Conservation (phyloP, 192 early-diverging fungal genomes). For the Paraglomus occultum region DNA sequence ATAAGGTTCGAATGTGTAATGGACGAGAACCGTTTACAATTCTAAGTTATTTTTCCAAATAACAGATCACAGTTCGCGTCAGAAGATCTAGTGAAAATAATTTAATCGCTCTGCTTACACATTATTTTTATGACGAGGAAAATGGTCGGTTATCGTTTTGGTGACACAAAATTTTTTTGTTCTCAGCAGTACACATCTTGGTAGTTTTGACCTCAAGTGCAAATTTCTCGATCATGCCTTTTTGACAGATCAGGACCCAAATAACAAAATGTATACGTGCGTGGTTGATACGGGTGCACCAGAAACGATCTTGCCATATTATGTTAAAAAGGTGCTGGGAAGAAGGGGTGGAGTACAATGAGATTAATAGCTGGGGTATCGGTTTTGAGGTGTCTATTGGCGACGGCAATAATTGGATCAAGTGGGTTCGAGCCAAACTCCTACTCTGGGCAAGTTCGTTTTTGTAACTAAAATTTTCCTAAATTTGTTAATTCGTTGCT, state of each 20-base stretch:
- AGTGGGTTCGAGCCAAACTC: slow-evolving; percentile 22
- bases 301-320: slow-evolving; percentile 12
- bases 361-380: not conserved
- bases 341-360: not conserved
- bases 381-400: slow-evolving; percentile 1
- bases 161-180: too few species aligned
- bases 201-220: too few species aligned
- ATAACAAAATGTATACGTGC: slow-evolving; percentile 5
- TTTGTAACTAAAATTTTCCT: too few species aligned
- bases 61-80: slow-evolving; percentile 17
- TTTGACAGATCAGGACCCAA: too few species aligned
- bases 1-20: slow-evolving; percentile 21
- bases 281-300: slow-evolving; percentile 22
- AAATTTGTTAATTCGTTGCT: too few species aligned
- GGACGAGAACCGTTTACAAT: not conserved
- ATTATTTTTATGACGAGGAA: too few species aligned
- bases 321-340: slow-evolving; percentile 12
- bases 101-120: not conserved
- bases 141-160: too few species aligned
- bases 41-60: slow-evolving; percentile 22
- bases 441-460: not conserved
- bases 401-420: slow-evolving; percentile 9
- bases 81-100: slow-evolving; percentile 4
- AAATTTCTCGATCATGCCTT: too few species aligned
- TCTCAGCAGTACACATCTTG: too few species aligned